Base-by-base conservation (phyloP, 768 basidiomycete species). In the Kwoniella europaea region DNA sequence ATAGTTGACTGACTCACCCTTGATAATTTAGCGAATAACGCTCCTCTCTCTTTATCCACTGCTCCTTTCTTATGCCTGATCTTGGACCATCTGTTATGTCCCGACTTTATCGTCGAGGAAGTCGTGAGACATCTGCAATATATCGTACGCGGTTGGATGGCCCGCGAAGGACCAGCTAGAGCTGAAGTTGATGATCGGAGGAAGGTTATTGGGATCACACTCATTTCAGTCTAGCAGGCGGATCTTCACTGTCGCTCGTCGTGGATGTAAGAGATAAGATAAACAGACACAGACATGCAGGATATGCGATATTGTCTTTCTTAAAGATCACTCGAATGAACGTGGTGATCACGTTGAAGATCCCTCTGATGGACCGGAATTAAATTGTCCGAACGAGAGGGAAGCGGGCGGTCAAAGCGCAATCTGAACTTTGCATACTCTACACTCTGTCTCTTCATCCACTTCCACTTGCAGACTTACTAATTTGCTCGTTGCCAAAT, bases 81-180 rank as follows among this genome's bases (percentile, higher is more conserved):
- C 65, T 83, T 83, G 58, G 80, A 82, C 82, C 82, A 83, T 71
- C 77, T 68, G 68, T 77, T 80, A 55, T 80, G 79, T 2, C 79
- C 79, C 24, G 79, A 80, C 18, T 42, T 29, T 15, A 35, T 7
- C 6, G 50, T 22, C 41, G 44, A 18, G 7, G 67, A 56, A 18
- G 68, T 46, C 4, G 69, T 27, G 27, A 70, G 55, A 24, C 68
- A 65, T 27, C 63, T 20, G n/a, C n/a, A n/a, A n/a, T n/a, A n/a
- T n/a, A n/a, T n/a, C n/a, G n/a, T n/a, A n/a, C n/a, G n/a, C n/a
- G n/a, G n/a, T n/a, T n/a, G n/a, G n/a, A n/a, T n/a, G n/a, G n/a
- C n/a, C n/a, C n/a, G 63, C 10, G 63, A 65, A 16, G 63, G 63
- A 4, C 63, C 63, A 29, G 63, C 53, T 53, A n/a, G 9, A 7